Conservation (phyloP, 1,284 basidiomycete species). For the Ustilago sp. region DNA sequence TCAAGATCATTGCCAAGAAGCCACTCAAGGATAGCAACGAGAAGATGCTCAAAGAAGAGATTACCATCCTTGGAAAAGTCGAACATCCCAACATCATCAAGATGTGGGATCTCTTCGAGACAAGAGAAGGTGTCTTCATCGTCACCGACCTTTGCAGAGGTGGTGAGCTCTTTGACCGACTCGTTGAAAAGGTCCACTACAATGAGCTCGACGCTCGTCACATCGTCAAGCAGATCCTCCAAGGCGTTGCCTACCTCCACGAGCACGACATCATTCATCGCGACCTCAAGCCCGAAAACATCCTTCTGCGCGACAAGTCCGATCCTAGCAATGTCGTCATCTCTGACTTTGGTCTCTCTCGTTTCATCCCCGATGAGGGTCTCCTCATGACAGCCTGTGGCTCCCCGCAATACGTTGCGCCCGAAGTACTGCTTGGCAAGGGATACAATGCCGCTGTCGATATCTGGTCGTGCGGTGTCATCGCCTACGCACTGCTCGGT, state of each 20-base stretch:
- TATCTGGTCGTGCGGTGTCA: conserved; percentile 68
- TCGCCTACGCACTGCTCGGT: conserved; percentile 66
- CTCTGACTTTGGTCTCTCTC: conserved; percentile 68
- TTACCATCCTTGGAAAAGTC: conserved; percentile 63
- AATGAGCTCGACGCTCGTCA: conserved; percentile 66
- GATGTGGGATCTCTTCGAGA: conserved; percentile 68
- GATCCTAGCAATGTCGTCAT: conserved; percentile 64
- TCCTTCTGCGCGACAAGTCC: conserved; percentile 58
- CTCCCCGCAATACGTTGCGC: conserved; percentile 68
- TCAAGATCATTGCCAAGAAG: conserved; percentile 68
- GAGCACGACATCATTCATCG: conserved; percentile 66
- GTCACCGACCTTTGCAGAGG: conserved; percentile 67
- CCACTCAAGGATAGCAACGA: conserved; percentile 65
- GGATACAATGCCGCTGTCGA: conserved; percentile 66
- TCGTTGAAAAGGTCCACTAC: conserved; percentile 64
- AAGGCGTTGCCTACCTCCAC: conserved; percentile 66
- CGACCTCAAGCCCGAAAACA: conserved; percentile 69
- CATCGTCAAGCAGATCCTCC: conserved; percentile 64
- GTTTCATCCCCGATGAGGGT: conserved; percentile 64
- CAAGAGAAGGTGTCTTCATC: conserved; percentile 68
- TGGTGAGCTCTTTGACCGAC: conserved; percentile 67
- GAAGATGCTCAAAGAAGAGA: conserved; percentile 65
- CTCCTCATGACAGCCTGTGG: conserved; percentile 67
- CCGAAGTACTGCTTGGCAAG: conserved; percentile 66
- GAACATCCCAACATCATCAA: conserved; percentile 67